A percentile compares a stretch with the other conserved stretches of the same genome.
These are phyloP conservation scores for Neopestalotiopsis clavispora DNA, from an alignment of 2,329 filamentous ascomycete genomes.

Conservation along the genomic window DNA sequence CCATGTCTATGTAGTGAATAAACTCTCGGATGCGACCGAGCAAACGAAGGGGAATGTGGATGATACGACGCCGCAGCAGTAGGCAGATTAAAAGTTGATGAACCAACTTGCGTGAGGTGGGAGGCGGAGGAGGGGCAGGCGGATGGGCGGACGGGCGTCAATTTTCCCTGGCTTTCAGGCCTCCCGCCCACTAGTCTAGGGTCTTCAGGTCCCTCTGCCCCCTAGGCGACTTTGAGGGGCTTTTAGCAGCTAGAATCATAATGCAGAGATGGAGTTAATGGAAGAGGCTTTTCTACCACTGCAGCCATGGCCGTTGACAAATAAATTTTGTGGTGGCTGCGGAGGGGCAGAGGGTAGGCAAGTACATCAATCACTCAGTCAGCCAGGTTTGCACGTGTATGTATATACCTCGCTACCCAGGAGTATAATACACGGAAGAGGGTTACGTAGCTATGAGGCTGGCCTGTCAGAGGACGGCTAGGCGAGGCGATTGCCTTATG, in stretches of 20 bases:
- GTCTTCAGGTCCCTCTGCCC: too few species aligned
- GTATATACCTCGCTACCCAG: too few species aligned
- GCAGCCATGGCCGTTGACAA: neutral
- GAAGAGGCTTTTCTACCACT: neutral
- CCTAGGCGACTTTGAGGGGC: too few species aligned
- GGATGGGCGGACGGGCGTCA: neutral
- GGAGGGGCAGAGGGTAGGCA: too few species aligned
- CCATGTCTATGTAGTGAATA: too few species aligned
- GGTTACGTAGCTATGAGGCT: neutral
- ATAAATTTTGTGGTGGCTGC: too few species aligned
- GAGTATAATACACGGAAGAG: too few species aligned
- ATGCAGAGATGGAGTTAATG: neutral
- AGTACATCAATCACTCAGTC: neutral
- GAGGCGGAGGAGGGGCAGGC: neutral
- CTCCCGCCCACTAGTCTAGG: neutral
- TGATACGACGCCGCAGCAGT: neutral
- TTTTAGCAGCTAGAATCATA: neutral
- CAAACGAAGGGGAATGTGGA: neutral
- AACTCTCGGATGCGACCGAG: neutral
- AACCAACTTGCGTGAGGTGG: neutral
- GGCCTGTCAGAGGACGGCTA: neutral
- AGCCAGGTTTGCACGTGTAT: neutral
- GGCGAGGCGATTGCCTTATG: constrained; percentile 6
- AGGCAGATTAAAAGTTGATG: neutral
- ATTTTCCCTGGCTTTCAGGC: neutral